Evolutionary conservation across 2,329 filamentous ascomycete species (phyloP).

Genomic region (Emergomyces orientalis): DNA sequence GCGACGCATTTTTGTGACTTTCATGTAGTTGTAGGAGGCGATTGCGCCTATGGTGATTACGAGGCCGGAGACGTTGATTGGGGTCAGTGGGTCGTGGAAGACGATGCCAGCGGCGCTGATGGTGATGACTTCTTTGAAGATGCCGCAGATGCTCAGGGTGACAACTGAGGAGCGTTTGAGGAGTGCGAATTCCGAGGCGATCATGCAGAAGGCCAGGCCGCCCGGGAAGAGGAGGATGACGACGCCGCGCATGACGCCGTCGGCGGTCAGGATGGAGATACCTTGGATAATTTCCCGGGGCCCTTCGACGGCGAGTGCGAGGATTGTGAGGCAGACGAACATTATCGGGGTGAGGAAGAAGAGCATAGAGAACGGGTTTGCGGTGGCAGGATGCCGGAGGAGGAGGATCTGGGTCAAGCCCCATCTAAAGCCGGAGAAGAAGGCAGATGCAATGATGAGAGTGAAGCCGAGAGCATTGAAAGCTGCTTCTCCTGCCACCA

Average conservation of each 20-base stretch:
- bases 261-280: slow-evolving; percentile 51
- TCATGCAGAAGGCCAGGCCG: slow-evolving; percentile 90
- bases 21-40: slow-evolving; percentile 85
- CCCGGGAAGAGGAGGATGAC: slow-evolving; percentile 82
- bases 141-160: slow-evolving; percentile 89
- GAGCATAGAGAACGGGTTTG: slow-evolving; percentile 92
- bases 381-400: slow-evolving; percentile 84
- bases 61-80: slow-evolving; percentile 78
- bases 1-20: slow-evolving; percentile 77
- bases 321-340: slow-evolving; percentile 71
- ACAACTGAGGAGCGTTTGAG: slow-evolving; percentile 93
- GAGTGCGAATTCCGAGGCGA: slow-evolving; percentile 87
- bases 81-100: slow-evolving; percentile 79
- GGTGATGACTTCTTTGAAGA: slow-evolving; percentile 98
- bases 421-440: slow-evolving; percentile 96
- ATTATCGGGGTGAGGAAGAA: slow-evolving; percentile 97
- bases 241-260: slow-evolving; percentile 57
- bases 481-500: slow-evolving; percentile 90
- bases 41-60: slow-evolving; percentile 85
- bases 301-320: slow-evolving; percentile 82
- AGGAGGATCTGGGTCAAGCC: slow-evolving; percentile 95
- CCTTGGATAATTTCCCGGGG: slow-evolving; percentile 58
- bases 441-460: slow-evolving; percentile 84
- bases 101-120: slow-evolving; percentile 80
- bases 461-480: slow-evolving; percentile 82